Evolutionary conservation across 2,329 filamentous ascomycete genomes (phyloP).

Genomic region (Amauroascus niger): DNA sequence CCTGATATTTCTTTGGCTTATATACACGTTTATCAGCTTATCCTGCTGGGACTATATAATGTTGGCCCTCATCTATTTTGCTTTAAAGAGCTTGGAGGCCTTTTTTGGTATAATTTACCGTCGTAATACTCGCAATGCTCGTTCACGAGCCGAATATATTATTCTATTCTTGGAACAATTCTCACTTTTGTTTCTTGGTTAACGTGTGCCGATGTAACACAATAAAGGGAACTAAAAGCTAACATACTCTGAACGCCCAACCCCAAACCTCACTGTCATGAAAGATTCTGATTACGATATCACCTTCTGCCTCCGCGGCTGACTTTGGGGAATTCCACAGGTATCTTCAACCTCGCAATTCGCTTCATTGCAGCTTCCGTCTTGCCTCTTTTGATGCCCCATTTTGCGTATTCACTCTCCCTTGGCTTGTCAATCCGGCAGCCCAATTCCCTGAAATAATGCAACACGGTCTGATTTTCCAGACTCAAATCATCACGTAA

Average conservation of each 20-base stretch:
- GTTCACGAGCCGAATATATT: not conserved
- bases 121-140: not conserved
- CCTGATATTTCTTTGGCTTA: not conserved
- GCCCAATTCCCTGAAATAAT: conserved; percentile 41
- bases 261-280: not conserved
- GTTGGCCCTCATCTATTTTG: no score
- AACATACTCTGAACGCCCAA: not conserved
- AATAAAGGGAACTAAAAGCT: not conserved
- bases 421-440: conserved; percentile 35
- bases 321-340: conserved; percentile 69
- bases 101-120: not conserved
- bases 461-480: conserved; percentile 28
- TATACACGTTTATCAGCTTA: not conserved
- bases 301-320: conserved; percentile 29
- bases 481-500: conserved; percentile 38
- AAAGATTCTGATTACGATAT: not conserved
- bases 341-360: conserved; percentile 64
- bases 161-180: not conserved
- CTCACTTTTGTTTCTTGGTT: not conserved
- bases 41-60: no score
- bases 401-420: conserved; percentile 35
- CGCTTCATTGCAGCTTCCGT: conserved; percentile 44
- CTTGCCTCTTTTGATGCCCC: conserved; percentile 48
- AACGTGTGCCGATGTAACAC: not conserved
- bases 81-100: not conserved